Evolutionary conservation across 441 rosid genomes (phyloP).

Genomic region (Eutrema salsugineum): DNA sequence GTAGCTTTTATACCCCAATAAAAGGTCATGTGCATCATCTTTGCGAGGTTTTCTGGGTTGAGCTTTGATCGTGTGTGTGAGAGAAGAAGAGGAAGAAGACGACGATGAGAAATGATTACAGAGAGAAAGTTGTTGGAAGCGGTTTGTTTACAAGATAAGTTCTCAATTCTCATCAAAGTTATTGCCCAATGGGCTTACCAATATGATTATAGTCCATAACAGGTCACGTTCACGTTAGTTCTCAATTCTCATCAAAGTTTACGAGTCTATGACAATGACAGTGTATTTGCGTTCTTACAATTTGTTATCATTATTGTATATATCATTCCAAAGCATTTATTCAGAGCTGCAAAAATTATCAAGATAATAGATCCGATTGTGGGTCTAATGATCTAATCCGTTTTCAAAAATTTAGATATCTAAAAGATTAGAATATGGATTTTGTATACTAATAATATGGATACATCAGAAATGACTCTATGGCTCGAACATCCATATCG

Average conservation of each 20-base stretch:
- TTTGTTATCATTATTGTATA: background rate
- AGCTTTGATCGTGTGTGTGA: background rate
- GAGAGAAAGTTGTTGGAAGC: background rate
- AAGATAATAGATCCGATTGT: background rate
- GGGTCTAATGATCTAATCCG: too few species aligned
- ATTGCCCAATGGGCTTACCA: slow-evolving; percentile 15
- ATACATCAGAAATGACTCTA: too few species aligned
- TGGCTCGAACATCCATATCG: too few species aligned
- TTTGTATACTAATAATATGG: too few species aligned
- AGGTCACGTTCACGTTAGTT: too few species aligned
- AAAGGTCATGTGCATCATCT: slow-evolving; percentile 75
- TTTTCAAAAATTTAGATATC: too few species aligned
- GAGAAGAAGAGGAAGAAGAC: background rate
- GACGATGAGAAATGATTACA: background rate
- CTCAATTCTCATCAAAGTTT: too few species aligned
- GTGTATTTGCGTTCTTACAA: background rate
- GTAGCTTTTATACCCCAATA: slow-evolving; percentile 59
- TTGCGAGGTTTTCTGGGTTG: background rate
- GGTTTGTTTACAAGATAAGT: slow-evolving; percentile 2
- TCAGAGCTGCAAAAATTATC: background rate
- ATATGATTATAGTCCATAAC: background rate
- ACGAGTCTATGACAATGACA: background rate
- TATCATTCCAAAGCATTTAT: background rate
- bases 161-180: too few species aligned
- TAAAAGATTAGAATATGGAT: background rate